Conservation (phyloP, 2,329 filamentous ascomycete species). For the Raffaelea deltoideospora region DNA sequence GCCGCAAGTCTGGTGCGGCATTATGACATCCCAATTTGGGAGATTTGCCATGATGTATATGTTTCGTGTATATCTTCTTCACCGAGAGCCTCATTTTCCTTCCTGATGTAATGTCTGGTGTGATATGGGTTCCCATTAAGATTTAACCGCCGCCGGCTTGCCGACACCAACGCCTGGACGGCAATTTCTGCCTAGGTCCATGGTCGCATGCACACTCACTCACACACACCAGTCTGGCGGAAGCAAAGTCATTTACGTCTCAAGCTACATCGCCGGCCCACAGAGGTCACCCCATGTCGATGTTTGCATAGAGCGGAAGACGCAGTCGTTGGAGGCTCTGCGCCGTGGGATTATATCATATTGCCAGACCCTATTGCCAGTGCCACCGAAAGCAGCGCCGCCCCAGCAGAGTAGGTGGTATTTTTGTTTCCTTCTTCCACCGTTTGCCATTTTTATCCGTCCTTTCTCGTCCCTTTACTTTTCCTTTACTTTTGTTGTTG, state of each 20-base stretch:
- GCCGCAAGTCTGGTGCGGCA: no score
- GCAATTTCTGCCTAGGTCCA: no score
- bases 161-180: no score
- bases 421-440: background rate
- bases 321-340: slow-evolving; percentile 41
- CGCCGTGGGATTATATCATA: slow-evolving; percentile 43
- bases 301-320: slow-evolving; percentile 47
- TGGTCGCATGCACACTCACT: no score
- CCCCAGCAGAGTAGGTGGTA: slow-evolving; percentile 9
- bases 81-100: background rate
- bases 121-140: background rate
- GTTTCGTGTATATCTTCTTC: no score
- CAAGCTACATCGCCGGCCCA: slow-evolving; percentile 51
- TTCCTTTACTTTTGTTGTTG: no score
- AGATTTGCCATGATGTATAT: no score
- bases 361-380: slow-evolving; percentile 19
- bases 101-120: background rate
- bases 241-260: slow-evolving; percentile 58
- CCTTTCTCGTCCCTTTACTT: background rate
- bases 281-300: slow-evolving; percentile 49
- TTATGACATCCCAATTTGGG: no score
- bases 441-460: background rate
- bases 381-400: no score
- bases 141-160: no score
- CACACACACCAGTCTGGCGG: slow-evolving; percentile 38